Evolutionary conservation across 2,329 filamentous ascomycete genomes (phyloP).

Genomic region (Blastomyces silverae): DNA sequence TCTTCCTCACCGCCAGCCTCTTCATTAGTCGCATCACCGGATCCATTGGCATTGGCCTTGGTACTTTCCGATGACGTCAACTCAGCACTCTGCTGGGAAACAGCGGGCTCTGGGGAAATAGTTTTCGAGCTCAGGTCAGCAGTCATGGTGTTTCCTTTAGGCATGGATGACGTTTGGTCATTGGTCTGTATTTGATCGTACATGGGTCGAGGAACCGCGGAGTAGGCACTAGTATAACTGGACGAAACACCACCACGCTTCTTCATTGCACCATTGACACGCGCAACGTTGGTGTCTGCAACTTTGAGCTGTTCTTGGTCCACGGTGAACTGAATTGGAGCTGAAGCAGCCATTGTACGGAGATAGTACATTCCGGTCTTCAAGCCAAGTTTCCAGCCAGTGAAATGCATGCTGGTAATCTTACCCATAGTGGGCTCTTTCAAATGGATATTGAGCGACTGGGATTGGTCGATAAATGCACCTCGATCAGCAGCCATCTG

Average conservation of each 20-base stretch:
- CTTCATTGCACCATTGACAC: constrained; percentile 53
- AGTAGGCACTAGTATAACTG: constrained; percentile 52
- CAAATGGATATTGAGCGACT: constrained; percentile 99
- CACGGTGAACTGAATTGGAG: constrained; percentile 97
- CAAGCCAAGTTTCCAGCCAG: constrained; percentile 96
- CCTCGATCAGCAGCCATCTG: constrained; percentile 98
- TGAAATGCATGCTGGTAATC: constrained; percentile 99
- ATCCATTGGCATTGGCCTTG: constrained; percentile 43
- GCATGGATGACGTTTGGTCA: constrained; percentile 28
- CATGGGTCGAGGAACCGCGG: constrained; percentile 60
- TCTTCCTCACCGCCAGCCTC: constrained; percentile 53
- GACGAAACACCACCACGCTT: constrained; percentile 60
- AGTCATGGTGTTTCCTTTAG: constrained; percentile 35
- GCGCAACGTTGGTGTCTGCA: constrained; percentile 69
- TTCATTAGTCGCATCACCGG: constrained; percentile 22
- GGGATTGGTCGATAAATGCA: constrained; percentile 97
- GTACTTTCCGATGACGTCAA: constrained; percentile 59
- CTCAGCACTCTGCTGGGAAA: constrained; percentile 58
- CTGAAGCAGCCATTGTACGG: constrained; percentile 91
- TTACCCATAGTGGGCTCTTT: constrained; percentile 99
- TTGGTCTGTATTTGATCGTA: constrained; percentile 40
- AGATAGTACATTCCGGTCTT: constrained; percentile 99
- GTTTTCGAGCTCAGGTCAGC: constrained; percentile 45
- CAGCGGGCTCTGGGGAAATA: constrained; percentile 57
- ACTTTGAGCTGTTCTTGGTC: constrained; percentile 93